phyloP scores from a whole-genome alignment of 2,329 filamentous ascomycete species.

The Aspergillus sp. region DNA sequence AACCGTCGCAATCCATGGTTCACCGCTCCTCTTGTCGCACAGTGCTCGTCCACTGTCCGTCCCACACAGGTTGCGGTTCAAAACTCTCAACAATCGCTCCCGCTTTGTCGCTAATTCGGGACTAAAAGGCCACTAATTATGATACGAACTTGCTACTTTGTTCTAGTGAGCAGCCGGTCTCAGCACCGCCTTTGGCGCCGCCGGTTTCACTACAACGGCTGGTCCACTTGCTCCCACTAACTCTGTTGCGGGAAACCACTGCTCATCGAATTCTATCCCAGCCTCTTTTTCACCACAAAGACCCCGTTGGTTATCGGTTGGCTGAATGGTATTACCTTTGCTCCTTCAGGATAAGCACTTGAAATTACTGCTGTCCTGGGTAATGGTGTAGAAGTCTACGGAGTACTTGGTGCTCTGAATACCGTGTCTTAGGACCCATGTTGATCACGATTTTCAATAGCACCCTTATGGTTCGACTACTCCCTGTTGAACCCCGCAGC shows the following conservation, averaged over 20 bases:
- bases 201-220: slow-evolving; percentile 1
- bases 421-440: background rate
- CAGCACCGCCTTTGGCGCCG: background rate
- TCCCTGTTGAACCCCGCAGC: background rate
- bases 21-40: slow-evolving; percentile 17
- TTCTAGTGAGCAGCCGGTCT: background rate
- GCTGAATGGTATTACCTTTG: too few relatives aligned
- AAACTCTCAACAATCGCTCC: background rate
- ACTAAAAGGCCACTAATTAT: slow-evolving; percentile 11
- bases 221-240: background rate
- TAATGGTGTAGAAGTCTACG: too few relatives aligned
- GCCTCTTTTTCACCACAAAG: background rate
- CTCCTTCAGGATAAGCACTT: too few relatives aligned
- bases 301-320: too few relatives aligned
- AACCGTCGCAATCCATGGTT: slow-evolving; percentile 21
- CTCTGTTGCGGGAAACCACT: background rate
- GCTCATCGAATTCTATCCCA: background rate
- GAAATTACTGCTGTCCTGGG: too few relatives aligned
- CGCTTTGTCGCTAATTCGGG: background rate
- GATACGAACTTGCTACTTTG: background rate
- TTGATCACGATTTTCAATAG: background rate
- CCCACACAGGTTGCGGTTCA: background rate
- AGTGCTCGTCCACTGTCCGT: background rate
- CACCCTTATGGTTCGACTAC: background rate
- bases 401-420: background rate